Percentiles rank a stretch among this genome's conserved stretches.
These are phyloP conservation scores for Cystofilobasidium bisporidii DNA, from an alignment of 768 basidiomycete species.

Conservation along the genomic window DNA sequence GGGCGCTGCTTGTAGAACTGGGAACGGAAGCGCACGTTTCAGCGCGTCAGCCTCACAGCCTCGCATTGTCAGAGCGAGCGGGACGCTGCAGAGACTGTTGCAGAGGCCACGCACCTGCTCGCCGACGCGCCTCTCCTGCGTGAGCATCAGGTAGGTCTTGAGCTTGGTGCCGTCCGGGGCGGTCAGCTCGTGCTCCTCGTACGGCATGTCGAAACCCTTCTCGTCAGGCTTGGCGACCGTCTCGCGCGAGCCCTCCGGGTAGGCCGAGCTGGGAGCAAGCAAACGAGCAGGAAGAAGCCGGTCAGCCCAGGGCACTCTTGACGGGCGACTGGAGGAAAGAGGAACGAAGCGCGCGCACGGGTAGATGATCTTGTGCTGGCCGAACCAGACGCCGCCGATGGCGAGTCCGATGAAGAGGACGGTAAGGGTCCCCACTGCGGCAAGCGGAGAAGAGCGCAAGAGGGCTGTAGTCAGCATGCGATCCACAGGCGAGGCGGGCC, in stretches of 20 bases:
- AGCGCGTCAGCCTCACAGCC: no score
- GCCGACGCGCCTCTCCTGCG: constrained; percentile 26
- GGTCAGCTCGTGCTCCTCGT: constrained; percentile 60
- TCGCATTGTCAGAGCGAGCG: not conserved
- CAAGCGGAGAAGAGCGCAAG: not conserved
- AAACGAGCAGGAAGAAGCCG: no score
- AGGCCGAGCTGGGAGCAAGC: constrained; percentile 3
- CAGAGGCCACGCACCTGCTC: constrained; percentile 44
- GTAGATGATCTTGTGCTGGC: constrained; percentile 25
- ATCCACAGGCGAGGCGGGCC: not conserved
- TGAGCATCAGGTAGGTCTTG: constrained; percentile 62
- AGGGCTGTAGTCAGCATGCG: not conserved
- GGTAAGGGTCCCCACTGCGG: not conserved
- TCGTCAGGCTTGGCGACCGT: constrained; percentile 14
- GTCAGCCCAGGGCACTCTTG: no score
- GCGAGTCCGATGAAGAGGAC: constrained; percentile 7
- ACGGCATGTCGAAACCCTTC: constrained; percentile 56
- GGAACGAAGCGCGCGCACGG: constrained; percentile 3
- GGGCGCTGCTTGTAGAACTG: constrained; percentile 47
- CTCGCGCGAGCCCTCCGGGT: constrained; percentile 27
- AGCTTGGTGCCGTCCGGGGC: constrained; percentile 65
- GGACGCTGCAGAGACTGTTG: not conserved
- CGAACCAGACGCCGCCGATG: constrained; percentile 18
- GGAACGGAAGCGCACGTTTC: no score
- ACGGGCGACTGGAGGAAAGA: not conserved